phyloP scores from a whole-genome alignment of 257 asterid genomes.

The Hygrophila difformis region DNA sequence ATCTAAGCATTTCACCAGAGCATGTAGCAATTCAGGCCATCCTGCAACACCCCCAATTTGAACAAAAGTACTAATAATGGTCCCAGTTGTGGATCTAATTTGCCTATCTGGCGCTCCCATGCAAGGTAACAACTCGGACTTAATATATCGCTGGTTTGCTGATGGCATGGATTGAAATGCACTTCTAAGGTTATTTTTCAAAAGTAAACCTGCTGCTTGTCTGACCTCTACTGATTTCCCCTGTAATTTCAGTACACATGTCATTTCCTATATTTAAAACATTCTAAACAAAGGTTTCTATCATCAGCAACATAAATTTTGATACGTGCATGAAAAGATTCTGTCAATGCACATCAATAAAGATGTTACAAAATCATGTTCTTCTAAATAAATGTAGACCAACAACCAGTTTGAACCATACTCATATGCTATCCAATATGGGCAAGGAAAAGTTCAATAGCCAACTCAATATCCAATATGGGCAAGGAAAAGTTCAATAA shows the following conservation, averaged over 20 bases:
- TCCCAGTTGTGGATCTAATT: constrained; percentile 92
- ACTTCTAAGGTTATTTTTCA: constrained; percentile 73
- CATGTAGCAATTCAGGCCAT: constrained; percentile 90
- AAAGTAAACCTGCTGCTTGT: constrained; percentile 95
- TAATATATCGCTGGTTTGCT: constrained; percentile 63
- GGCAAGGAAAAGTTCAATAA: no score
- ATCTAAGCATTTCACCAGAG: constrained; percentile 81
- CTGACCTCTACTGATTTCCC: constrained; percentile 83
- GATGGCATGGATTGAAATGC: constrained; percentile 55
- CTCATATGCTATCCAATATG: neutral
- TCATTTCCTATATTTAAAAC: neutral
- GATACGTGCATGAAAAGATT: neutral
- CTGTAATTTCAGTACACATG: constrained; percentile 32
- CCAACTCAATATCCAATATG: no score
- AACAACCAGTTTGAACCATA: neutral
- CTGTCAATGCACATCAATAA: neutral
- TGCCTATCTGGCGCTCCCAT: constrained; percentile 80
- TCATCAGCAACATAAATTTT: constrained; percentile 6
- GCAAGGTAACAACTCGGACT: constrained; percentile 78
- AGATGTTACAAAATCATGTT: neutral
- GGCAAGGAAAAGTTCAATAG: no score
- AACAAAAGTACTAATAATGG: constrained; percentile 77
- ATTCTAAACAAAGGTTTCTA: neutral
- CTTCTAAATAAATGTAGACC: constrained; percentile 4
- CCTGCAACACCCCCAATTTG: constrained; percentile 75